phyloP scores from a whole-genome alignment of 2,329 filamentous ascomycete genomes.

The Fusarium sp. region DNA sequence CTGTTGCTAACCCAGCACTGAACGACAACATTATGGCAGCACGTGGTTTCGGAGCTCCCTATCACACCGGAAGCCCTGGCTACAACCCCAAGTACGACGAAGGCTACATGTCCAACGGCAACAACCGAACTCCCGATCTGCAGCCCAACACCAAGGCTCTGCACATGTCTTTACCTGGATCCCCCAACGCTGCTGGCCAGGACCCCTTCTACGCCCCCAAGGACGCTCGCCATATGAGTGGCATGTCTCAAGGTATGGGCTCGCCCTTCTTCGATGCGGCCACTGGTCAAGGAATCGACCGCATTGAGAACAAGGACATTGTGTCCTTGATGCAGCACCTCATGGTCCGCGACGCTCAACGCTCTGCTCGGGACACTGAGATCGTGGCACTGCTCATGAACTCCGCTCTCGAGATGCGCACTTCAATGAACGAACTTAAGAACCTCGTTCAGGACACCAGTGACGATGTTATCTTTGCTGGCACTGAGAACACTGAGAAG shows the following conservation, averaged over 20 bases:
- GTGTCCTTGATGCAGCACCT: conserved; percentile 98
- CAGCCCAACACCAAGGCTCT: conserved; percentile 66
- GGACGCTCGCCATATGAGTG: conserved; percentile 76
- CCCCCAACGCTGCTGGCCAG: conserved; percentile 61
- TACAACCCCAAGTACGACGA: conserved; percentile 78
- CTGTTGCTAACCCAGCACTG: conserved; percentile 66
- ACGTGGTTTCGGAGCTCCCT: conserved; percentile 57
- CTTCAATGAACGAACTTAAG: conserved; percentile 95
- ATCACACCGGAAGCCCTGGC: conserved; percentile 66
- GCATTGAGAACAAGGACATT: conserved; percentile 96
- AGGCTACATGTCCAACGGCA: conserved; percentile 86
- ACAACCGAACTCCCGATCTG: conserved; percentile 65
- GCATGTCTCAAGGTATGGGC: conserved; percentile 89
- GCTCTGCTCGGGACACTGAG: conserved; percentile 95
- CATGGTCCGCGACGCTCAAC: conserved; percentile 95
- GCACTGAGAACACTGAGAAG: conserved; percentile 88
- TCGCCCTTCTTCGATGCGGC: conserved; percentile 92
- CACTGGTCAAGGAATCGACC: conserved; percentile 87
- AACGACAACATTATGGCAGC: conserved; percentile 61
- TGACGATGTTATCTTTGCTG: conserved; percentile 87
- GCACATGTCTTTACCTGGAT: conserved; percentile 59
- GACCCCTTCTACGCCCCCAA: conserved; percentile 75
- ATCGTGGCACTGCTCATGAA: conserved; percentile 94
- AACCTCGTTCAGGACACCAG: conserved; percentile 85
- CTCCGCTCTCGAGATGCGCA: conserved; percentile 95